Percentiles rank a stretch among this genome's conserved stretches.
Evolutionary conservation across 1,284 basidiomycete genomes (phyloP).

Genomic region (Cystobasidiaceae sp.): DNA sequence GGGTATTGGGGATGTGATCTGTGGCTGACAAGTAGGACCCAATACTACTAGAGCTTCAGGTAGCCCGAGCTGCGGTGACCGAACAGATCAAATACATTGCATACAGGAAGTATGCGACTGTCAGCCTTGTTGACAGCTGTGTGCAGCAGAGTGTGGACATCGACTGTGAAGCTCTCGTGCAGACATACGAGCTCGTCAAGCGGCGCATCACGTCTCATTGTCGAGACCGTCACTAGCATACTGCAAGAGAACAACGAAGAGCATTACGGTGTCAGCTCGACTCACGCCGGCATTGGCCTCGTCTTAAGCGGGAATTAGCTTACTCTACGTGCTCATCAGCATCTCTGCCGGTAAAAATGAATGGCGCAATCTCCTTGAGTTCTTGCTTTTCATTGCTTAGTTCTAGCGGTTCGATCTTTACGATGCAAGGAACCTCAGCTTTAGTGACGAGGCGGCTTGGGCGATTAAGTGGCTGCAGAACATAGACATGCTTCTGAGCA

Average conservation of each 20-base stretch:
- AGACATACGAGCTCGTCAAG: not conserved
- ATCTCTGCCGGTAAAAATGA: not conserved
- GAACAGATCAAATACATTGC: no score
- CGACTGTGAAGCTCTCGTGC: not conserved
- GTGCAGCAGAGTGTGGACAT: not conserved
- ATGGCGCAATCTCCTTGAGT: constrained; percentile 1
- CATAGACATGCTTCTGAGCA: not conserved
- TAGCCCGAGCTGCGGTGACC: no score
- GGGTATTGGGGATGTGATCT: no score
- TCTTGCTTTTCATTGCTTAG: not conserved
- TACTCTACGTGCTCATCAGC: not conserved
- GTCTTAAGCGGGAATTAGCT: no score
- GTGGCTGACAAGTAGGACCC: no score
- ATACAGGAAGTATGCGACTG: no score
- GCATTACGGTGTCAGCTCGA: not conserved
- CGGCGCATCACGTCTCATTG: not conserved
- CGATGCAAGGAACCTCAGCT: constrained; percentile 1
- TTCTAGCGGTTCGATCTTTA: not conserved
- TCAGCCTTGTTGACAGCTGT: no score
- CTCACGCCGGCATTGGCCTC: no score
- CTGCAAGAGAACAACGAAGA: not conserved
- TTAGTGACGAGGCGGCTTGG: not conserved
- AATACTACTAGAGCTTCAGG: no score
- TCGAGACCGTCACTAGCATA: not conserved
- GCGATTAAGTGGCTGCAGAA: not conserved